Percentiles rank a stretch among this genome's conserved stretches.
phyloP scores from a whole-genome alignment of 2,329 filamentous ascomycete species.

The Fusarium multiceps region DNA sequence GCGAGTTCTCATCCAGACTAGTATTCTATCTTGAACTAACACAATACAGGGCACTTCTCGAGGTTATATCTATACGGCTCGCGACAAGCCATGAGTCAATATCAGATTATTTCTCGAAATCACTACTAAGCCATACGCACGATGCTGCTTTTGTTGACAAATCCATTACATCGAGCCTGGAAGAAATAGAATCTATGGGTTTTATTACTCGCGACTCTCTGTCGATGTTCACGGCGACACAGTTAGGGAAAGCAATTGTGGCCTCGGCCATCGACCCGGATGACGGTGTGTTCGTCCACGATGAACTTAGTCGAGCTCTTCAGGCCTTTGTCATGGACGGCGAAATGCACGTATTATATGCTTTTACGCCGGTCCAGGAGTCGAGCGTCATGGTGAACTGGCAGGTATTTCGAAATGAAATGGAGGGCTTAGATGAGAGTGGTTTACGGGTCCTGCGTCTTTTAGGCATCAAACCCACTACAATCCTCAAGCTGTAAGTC shows the following conservation, averaged over 20 bases:
- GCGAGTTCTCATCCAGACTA: slow-evolving; percentile 49
- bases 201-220: slow-evolving; percentile 65
- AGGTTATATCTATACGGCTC: slow-evolving; percentile 75
- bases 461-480: slow-evolving; percentile 74
- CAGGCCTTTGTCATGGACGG: slow-evolving; percentile 82
- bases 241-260: slow-evolving; percentile 76
- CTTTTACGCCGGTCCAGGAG: slow-evolving; percentile 78
- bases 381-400: slow-evolving; percentile 71
- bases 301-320: slow-evolving; percentile 74
- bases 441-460: slow-evolving; percentile 75
- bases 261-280: slow-evolving; percentile 78
- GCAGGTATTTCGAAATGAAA: slow-evolving; percentile 76
- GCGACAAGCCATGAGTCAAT: slow-evolving; percentile 74
- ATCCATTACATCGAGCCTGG: slow-evolving; percentile 69
- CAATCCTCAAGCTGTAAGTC: slow-evolving; percentile 73
- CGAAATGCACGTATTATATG: slow-evolving; percentile 83
- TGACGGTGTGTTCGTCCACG: slow-evolving; percentile 78
- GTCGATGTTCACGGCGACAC: slow-evolving; percentile 69
- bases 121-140: slow-evolving; percentile 71
- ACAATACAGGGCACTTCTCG: slow-evolving; percentile 70
- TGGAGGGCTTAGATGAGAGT: slow-evolving; percentile 77
- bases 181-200: slow-evolving; percentile 65
- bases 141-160: slow-evolving; percentile 60
- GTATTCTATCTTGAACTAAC: slow-evolving; percentile 19
- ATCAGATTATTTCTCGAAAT: slow-evolving; percentile 75